phyloP scores from a whole-genome alignment of 2,329 filamentous ascomycete species.

The Claviceps sp. region DNA sequence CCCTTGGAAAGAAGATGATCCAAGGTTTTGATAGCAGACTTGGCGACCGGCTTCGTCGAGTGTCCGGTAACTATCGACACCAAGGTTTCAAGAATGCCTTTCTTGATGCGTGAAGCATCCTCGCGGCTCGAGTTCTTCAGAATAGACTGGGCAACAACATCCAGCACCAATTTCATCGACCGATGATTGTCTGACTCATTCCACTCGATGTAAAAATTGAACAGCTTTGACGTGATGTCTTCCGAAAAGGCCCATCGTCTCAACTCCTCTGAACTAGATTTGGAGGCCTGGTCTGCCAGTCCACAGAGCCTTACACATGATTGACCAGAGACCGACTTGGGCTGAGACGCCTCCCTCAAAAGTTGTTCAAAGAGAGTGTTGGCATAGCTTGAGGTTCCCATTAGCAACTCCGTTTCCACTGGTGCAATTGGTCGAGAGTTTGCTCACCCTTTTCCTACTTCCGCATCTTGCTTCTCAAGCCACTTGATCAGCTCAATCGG shows the following conservation, averaged over 20 bases:
- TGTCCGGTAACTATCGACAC: constrained; percentile 46
- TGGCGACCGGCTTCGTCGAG: constrained; percentile 49
- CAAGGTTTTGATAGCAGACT: constrained; percentile 55
- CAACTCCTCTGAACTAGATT: constrained; percentile 30
- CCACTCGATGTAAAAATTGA: constrained; percentile 53
- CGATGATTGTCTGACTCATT: constrained; percentile 52
- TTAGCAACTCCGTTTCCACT: neutral
- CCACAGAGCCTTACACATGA: constrained; percentile 45
- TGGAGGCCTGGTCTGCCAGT: constrained; percentile 46
- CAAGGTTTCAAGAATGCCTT: constrained; percentile 34
- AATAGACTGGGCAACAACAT: constrained; percentile 40
- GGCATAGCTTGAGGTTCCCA: constrained; percentile 15
- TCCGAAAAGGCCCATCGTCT: constrained; percentile 37
- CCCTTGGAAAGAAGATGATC: constrained; percentile 52
- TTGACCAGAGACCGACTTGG: constrained; percentile 41
- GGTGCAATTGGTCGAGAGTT: neutral
- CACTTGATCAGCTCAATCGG: constrained; percentile 25
- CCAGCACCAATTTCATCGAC: constrained; percentile 48
- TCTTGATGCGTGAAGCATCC: constrained; percentile 26
- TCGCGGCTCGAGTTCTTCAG: constrained; percentile 32
- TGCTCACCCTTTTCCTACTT: constrained; percentile 24
- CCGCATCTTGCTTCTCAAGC: constrained; percentile 26
- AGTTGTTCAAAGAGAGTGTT: constrained; percentile 33
- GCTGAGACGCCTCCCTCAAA: constrained; percentile 35
- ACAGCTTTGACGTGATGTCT: constrained; percentile 34